These are phyloP conservation scores for Candida railenensis DNA, from an alignment of 805 yeast genomes.

Conservation along the genomic window DNA sequence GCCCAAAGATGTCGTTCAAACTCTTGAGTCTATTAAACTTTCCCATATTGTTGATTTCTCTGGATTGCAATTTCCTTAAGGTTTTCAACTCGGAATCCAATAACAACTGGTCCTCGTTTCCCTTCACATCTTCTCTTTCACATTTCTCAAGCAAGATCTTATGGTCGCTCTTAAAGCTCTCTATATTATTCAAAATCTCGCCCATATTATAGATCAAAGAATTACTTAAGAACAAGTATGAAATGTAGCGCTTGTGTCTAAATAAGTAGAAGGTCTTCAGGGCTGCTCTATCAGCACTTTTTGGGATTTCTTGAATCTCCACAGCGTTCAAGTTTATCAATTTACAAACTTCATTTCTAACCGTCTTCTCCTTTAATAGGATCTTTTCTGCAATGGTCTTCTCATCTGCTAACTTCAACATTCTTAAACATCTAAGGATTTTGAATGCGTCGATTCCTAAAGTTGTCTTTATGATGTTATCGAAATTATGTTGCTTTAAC, in stretches of 20 bases:
- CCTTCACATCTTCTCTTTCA: slow-evolving; percentile 86
- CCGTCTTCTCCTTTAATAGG: slow-evolving; percentile 72
- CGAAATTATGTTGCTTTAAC: slow-evolving; percentile 51
- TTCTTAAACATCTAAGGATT: slow-evolving; percentile 73
- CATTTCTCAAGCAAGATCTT: slow-evolving; percentile 72
- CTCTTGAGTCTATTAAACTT: slow-evolving; percentile 56
- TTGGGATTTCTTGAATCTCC: slow-evolving; percentile 91
- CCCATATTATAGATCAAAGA: slow-evolving; percentile 55
- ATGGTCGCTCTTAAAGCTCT: slow-evolving; percentile 56
- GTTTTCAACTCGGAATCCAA: slow-evolving; percentile 75
- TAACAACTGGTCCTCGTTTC: slow-evolving; percentile 71
- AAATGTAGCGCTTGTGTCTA: slow-evolving; percentile 51
- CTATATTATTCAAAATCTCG: slow-evolving; percentile 48
- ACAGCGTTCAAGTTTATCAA: slow-evolving; percentile 68
- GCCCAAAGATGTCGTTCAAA: slow-evolving; percentile 51
- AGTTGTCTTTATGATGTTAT: slow-evolving; percentile 56
- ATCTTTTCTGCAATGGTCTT: slow-evolving; percentile 75
- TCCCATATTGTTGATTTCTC: slow-evolving; percentile 54
- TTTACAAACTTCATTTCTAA: slow-evolving; percentile 67
- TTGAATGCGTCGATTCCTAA: slow-evolving; percentile 70
- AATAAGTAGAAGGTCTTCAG: slow-evolving; percentile 83
- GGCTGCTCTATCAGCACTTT: slow-evolving; percentile 89
- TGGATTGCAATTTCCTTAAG: slow-evolving; percentile 55
- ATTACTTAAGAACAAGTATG: slow-evolving; percentile 34
- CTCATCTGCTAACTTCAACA: slow-evolving; percentile 75